Percentiles rank a stretch among this genome's conserved stretches.
phyloP scores from a whole-genome alignment of 176 grass and related monocot species.

The Carex pumila region DNA sequence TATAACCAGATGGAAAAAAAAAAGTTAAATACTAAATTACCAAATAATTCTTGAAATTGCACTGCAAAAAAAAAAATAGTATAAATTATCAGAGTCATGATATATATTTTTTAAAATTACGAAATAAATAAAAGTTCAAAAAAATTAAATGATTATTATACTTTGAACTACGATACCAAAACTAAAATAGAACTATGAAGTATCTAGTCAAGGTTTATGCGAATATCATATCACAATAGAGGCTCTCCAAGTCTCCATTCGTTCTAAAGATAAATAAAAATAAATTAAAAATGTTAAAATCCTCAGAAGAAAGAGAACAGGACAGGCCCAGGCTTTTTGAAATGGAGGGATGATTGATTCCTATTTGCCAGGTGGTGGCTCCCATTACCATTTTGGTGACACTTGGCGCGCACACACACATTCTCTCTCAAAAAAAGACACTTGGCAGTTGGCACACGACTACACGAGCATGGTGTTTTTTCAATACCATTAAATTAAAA shows the following conservation, averaged over 20 bases:
- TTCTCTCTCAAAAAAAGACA: neutral
- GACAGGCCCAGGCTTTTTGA: neutral
- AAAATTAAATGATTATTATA: too few species aligned
- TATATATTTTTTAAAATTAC: too few species aligned
- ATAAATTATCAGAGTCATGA: too few species aligned
- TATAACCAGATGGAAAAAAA: too few species aligned
- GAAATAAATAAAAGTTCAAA: too few species aligned
- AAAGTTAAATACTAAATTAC: neutral
- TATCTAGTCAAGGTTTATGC: neutral
- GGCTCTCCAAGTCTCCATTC: neutral
- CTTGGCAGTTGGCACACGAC: neutral
- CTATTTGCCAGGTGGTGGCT: neutral
- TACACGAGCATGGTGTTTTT: neutral
- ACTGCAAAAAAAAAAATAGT: neutral
- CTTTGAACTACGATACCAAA: neutral
- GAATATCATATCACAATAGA: neutral
- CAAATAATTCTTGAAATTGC: neutral
- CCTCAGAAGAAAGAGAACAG: neutral
- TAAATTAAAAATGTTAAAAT: neutral
- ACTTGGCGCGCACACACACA: neutral
- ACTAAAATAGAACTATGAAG: neutral
- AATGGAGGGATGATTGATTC: neutral
- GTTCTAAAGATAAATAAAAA: neutral
- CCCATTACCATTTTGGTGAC: neutral
- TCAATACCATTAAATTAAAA: neutral